Percentiles rank a stretch among this genome's conserved stretches.
Evolutionary conservation across 1,284 basidiomycete genomes (phyloP).

Genomic region (Volvariella surrecta): DNA sequence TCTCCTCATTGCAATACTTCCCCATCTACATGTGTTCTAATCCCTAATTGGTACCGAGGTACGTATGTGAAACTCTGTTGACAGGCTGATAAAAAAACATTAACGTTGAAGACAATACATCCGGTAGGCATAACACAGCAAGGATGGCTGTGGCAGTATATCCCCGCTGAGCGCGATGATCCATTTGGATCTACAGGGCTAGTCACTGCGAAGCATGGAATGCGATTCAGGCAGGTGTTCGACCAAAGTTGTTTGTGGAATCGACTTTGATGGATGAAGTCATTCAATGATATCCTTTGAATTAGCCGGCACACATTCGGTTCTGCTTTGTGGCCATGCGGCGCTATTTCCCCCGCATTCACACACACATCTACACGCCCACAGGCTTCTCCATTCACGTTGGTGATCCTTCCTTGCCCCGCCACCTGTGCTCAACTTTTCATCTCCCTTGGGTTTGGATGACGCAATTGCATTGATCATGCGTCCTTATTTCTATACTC

Average conservation of each 20-base stretch:
- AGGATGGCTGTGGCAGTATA: conserved; percentile 39
- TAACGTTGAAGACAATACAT: conserved; percentile 13
- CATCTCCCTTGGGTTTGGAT: no score
- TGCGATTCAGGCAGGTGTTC: conserved; percentile 32
- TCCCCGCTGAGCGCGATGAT: conserved; percentile 38
- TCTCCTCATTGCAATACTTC: neutral
- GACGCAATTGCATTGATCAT: no score
- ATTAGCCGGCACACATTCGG: neutral
- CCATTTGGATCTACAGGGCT: conserved; percentile 37
- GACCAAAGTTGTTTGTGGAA: neutral
- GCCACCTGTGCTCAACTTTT: no score
- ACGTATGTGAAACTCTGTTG: conserved; percentile 5
- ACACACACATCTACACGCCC: no score
- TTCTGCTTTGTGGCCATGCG: neutral
- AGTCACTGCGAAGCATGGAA: conserved; percentile 40
- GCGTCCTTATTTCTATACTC: no score
- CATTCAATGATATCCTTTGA: neutral
- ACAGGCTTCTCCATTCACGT: no score
- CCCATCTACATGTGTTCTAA: conserved; percentile 1
- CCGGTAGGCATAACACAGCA: conserved; percentile 41
- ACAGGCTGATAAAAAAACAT: neutral
- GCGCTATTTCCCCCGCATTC: no score
- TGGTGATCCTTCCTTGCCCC: neutral
- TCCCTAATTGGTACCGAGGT: conserved; percentile 37
- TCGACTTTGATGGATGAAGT: no score